Evolutionary conservation across 2,329 filamentous ascomycete genomes (phyloP).

Genomic region (Aureobasidium sp.): DNA sequence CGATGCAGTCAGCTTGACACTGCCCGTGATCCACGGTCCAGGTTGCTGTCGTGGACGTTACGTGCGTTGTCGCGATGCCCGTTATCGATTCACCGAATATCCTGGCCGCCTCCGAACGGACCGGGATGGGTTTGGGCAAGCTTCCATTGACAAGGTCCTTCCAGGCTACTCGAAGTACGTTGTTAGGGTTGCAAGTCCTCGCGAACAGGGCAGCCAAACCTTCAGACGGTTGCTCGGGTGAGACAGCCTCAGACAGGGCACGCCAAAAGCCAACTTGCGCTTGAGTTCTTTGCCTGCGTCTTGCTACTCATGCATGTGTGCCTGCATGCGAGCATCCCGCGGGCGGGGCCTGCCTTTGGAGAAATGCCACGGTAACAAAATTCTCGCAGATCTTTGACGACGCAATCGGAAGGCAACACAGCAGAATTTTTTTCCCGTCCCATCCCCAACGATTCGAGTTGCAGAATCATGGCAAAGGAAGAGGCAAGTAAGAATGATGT

Average conservation of each 20-base stretch:
- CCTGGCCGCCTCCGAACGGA: not conserved
- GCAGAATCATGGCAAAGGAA: not conserved
- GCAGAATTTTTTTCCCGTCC: not conserved
- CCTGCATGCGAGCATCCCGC: not conserved
- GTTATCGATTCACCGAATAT: not conserved
- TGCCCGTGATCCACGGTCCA: not conserved
- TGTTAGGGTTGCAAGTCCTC: not conserved
- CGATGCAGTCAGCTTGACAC: constrained; percentile 5
- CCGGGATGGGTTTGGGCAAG: not conserved
- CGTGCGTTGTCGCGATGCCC: not conserved
- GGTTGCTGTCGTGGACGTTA: not conserved
- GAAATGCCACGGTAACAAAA: constrained; percentile 4
- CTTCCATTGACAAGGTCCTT: not conserved
- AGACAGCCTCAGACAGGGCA: not conserved
- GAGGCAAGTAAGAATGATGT: not conserved
- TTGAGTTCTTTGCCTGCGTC: not conserved
- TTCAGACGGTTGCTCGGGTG: constrained; percentile 2
- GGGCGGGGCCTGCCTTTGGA: constrained; percentile 2
- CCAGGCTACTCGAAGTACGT: not conserved
- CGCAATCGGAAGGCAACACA: not conserved
- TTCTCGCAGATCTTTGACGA: not conserved
- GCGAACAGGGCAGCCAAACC: not conserved
- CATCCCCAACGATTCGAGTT: not conserved
- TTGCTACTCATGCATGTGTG: not conserved
- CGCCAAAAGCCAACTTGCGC: not conserved